Evolutionary conservation across 2,329 filamentous ascomycete species (phyloP).

Genomic region (Coniochaeta sp.): DNA sequence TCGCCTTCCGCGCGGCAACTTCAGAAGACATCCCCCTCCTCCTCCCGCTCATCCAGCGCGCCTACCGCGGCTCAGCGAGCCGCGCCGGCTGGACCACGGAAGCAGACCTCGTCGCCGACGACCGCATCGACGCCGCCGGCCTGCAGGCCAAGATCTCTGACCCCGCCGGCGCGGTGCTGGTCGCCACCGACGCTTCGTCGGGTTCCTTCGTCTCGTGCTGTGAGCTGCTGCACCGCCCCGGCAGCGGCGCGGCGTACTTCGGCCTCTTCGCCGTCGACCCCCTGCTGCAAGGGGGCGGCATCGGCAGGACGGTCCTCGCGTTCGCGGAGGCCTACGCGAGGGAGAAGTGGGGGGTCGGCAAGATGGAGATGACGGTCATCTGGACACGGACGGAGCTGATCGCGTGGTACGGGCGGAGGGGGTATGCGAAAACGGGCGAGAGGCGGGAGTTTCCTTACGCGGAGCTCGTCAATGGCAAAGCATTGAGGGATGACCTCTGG

Average conservation of each 20-base stretch:
- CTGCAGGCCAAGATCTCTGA: conserved; percentile 31
- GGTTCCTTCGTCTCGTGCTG: conserved; percentile 33
- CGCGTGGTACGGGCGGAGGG: conserved; percentile 35
- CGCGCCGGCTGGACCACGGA: conserved; percentile 39
- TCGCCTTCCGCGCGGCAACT: not conserved
- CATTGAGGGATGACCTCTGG: conserved; percentile 33
- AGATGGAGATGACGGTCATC: conserved; percentile 38
- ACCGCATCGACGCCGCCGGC: conserved; percentile 31
- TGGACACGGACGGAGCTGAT: conserved; percentile 35
- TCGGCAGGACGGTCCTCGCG: conserved; percentile 32
- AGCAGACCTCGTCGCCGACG: conserved; percentile 34
- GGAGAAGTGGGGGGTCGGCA: conserved; percentile 20
- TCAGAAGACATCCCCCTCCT: conserved; percentile 10
- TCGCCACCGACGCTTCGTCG: conserved; percentile 22
- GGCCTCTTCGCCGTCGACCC: conserved; percentile 42
- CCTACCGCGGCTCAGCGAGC: conserved; percentile 34
- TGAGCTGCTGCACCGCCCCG: conserved; percentile 26
- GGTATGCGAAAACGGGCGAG: conserved; percentile 31
- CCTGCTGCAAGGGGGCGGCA: conserved; percentile 30
- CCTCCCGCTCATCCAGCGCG: conserved; percentile 31
- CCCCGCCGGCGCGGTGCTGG: conserved; percentile 26
- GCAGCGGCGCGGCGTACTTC: conserved; percentile 28
- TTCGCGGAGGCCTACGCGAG: conserved; percentile 31
- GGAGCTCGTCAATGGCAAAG: conserved; percentile 24
- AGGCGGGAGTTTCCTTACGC: conserved; percentile 34